Base-by-base conservation (phyloP, 768 basidiomycete species). In the Leucogyrophana mollusca region DNA sequence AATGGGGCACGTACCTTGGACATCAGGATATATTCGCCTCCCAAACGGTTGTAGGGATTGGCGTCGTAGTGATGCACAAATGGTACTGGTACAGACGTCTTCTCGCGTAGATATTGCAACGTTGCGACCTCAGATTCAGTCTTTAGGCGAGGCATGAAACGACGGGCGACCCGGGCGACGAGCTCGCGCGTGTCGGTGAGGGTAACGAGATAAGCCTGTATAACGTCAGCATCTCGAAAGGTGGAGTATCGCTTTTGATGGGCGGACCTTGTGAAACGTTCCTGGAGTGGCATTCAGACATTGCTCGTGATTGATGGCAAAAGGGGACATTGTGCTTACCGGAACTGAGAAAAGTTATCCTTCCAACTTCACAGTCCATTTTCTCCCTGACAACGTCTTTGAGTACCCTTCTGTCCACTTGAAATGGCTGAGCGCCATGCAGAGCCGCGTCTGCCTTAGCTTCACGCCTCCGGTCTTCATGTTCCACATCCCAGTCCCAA, bases 111-210 rank as follows among this genome's bases (percentile, higher is more conserved):
- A 60, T 84, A 92, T n/a, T 77, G 75, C 70, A 92, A 83, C 0
- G 90, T 93, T 3, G 90, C 89, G 7, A 90, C 85, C 59, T 93
- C 90, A 0, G 90, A 91, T 62, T 88, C 85, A 3, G 87, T 90
- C 70, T 93, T 93, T 53, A 90, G 76, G 25, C 85, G 78, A 1
- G 89, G 85, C 87, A 92, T 90, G 64, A 87, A 92, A 9, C 86
- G 79, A 41, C 89, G 83, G 3, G 90, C 90, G 18, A 92, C 87
- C 32, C 89, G 80, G 5, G 86, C 87, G 7, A 93, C 82, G 34
- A 92, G 62, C 47, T 86, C 74, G 41, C 76, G 68, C 13, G 74
- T 68, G 56, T 85, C 79, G 16, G 66, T 71, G 16, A 91, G 76
- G 7, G 81, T 85, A 41, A 91, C 70, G 2, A 89, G 74, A 69